These are phyloP conservation scores for Exophiala aquamarina DNA, from an alignment of 2,329 filamentous ascomycete species.

Conservation along the genomic window DNA sequence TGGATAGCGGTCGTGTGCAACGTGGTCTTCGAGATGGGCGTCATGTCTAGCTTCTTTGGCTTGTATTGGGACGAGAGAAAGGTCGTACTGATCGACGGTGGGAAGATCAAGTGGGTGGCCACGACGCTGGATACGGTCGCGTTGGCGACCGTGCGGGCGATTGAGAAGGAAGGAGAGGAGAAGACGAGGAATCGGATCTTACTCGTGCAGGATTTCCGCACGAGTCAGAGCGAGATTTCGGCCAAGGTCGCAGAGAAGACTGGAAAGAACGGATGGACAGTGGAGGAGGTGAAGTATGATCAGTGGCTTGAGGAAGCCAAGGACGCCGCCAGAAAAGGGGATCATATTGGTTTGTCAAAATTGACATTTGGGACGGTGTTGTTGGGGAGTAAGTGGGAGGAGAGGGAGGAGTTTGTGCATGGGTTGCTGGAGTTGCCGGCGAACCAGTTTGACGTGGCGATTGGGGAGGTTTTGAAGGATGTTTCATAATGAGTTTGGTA, in stretches of 20 bases:
- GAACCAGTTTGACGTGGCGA: conserved; percentile 16
- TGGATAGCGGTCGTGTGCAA: conserved; percentile 35
- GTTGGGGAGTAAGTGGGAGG: conserved; percentile 14
- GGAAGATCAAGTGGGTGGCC: conserved; percentile 47
- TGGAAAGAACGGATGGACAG: conserved; percentile 13
- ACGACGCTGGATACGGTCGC: conserved; percentile 51
- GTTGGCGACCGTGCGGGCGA: conserved; percentile 48
- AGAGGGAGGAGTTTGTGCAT: conserved; percentile 13
- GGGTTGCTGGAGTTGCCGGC: conserved; percentile 13
- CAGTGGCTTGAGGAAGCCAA: conserved; percentile 15
- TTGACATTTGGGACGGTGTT: conserved; percentile 18
- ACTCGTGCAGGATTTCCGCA: conserved; percentile 45
- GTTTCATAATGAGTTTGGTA: no score
- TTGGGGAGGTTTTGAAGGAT: no score
- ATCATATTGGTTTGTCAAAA: conserved; percentile 15
- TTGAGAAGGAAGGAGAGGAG: conserved; percentile 49
- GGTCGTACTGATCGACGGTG: conserved; percentile 49
- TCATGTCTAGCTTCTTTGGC: conserved; percentile 44
- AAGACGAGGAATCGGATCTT: conserved; percentile 56
- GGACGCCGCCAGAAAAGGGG: conserved; percentile 10
- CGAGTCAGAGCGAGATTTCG: conserved; percentile 46
- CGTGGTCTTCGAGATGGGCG: conserved; percentile 38
- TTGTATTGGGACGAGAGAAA: conserved; percentile 43
- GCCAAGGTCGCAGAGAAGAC: conserved; percentile 26
- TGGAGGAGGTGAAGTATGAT: conserved; percentile 10